Evolutionary conservation across 495 filamentous ascomycete genomes (phyloP).

Genomic region (Aspergillus kassunensis): DNA sequence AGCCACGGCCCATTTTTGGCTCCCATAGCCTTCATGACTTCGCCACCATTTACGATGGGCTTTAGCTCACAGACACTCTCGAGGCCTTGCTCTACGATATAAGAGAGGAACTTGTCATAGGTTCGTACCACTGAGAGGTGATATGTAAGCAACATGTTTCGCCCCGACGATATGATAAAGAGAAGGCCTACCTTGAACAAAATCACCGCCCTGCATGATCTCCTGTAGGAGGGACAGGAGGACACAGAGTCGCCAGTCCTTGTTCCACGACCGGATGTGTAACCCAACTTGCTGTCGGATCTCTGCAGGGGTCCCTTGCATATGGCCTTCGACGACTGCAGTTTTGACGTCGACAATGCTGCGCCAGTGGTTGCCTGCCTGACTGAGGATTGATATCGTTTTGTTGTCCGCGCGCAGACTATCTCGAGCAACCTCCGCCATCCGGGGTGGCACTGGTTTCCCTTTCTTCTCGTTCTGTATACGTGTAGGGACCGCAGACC

Average conservation of each 20-base stretch:
- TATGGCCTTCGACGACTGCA: constrained; percentile 25
- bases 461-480: constrained; percentile 35
- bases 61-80: constrained; percentile 47
- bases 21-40: constrained; percentile 58
- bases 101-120: constrained; percentile 45
- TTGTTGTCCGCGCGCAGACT: constrained; percentile 79
- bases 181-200: constrained; percentile 27
- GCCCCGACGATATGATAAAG: background rate
- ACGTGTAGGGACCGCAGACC: constrained; percentile 54
- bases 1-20: constrained; percentile 74
- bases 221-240: constrained; percentile 69
- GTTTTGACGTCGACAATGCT: constrained; percentile 60
- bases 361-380: constrained; percentile 53
- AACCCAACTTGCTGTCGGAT: constrained; percentile 61
- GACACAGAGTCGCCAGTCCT: constrained; percentile 71
- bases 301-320: constrained; percentile 34
- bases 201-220: constrained; percentile 40
- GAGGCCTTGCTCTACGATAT: constrained; percentile 39
- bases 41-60: constrained; percentile 60
- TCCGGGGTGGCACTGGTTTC: constrained; percentile 47
- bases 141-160: background rate
- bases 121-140: constrained; percentile 27
- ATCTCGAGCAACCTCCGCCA: constrained; percentile 61
- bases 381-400: constrained; percentile 58
- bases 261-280: constrained; percentile 72